Evolutionary conservation across 495 filamentous ascomycete species (phyloP).

Genomic region (Aspergillus egyptiacus): DNA sequence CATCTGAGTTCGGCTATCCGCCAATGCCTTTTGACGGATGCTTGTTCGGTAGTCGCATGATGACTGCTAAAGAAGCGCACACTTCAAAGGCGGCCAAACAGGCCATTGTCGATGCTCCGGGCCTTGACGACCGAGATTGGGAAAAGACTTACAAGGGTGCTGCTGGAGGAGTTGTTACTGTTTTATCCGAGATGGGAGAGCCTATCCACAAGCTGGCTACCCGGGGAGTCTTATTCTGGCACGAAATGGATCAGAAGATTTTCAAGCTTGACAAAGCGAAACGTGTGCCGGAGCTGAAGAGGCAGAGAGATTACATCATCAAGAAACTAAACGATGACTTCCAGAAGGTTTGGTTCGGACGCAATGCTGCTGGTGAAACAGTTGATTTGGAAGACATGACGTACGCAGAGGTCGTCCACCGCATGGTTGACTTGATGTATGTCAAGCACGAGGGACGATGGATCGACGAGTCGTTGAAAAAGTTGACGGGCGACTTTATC

Average conservation of each 20-base stretch:
- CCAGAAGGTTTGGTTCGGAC: conserved; percentile 98
- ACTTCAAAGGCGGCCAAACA: conserved; percentile 91
- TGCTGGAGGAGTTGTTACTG: conserved; percentile 92
- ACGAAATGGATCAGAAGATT: conserved; percentile 96
- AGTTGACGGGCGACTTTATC: conserved; percentile 88
- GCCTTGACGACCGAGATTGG: conserved; percentile 84
- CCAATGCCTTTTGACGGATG: conserved; percentile 92
- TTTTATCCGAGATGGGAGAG: conserved; percentile 97
- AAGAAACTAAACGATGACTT: conserved; percentile 97
- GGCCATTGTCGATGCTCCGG: conserved; percentile 86
- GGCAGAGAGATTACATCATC: conserved; percentile 91
- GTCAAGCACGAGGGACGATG: conserved; percentile 89
- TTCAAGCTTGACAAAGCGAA: conserved; percentile 95
- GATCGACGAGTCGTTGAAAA: conserved; percentile 82
- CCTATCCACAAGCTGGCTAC: conserved; percentile 98
- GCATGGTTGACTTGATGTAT: conserved; percentile 95
- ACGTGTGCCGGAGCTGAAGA: conserved; percentile 84
- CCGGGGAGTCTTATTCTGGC: conserved; percentile 90
- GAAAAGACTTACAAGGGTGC: conserved; percentile 94
- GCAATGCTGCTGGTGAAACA: conserved; percentile 67
- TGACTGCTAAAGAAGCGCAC: conserved; percentile 92
- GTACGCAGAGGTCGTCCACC: conserved; percentile 82
- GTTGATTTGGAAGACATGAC: conserved; percentile 99
- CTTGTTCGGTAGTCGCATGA: conserved; percentile 85
- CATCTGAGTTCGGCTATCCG: conserved; percentile 75